Evolutionary conservation across 2,329 filamentous ascomycete genomes (phyloP).

Genomic region (Verticillium longisporum): DNA sequence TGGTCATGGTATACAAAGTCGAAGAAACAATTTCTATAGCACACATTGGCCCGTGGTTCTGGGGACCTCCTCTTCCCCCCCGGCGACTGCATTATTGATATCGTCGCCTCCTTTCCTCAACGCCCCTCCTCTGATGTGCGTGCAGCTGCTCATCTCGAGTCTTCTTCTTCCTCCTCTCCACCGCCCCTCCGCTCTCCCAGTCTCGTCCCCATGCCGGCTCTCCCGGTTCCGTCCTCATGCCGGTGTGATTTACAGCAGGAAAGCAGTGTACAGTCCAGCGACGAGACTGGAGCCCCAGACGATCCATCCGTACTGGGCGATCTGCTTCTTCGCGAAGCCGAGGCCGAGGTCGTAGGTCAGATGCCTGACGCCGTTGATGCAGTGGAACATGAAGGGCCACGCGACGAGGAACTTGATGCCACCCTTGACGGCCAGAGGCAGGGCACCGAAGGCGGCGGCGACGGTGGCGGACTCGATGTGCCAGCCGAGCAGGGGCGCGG

Average conservation of each 20-base stretch:
- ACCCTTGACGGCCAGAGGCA: conserved; percentile 54
- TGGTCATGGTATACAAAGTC: conserved; percentile 7
- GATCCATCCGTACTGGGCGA: conserved; percentile 37
- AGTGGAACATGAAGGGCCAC: conserved; percentile 55
- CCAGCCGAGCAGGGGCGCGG: conserved; percentile 64
- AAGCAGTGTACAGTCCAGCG: conserved; percentile 35
- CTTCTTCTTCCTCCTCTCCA: not conserved
- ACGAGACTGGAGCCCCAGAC: conserved; percentile 41
- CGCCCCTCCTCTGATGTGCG: not conserved
- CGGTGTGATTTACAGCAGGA: conserved; percentile 32
- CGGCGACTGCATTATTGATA: conserved; percentile 2
- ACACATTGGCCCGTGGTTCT: not conserved
- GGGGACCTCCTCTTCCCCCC: not conserved
- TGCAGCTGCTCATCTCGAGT: not conserved
- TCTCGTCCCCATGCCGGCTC: not conserved
- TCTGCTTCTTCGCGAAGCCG: conserved; percentile 42
- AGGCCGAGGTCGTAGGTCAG: conserved; percentile 43
- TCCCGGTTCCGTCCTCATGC: too few species aligned
- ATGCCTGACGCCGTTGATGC: conserved; percentile 49
- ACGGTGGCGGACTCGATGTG: conserved; percentile 54
- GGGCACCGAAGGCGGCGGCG: conserved; percentile 50
- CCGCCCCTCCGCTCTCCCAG: not conserved
- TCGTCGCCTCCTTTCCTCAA: not conserved
- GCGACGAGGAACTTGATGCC: conserved; percentile 46
- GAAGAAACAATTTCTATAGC: conserved; percentile 5